Base-by-base conservation (phyloP, 2,329 filamentous ascomycete genomes). In the Paracoccidioides brasiliensis region DNA sequence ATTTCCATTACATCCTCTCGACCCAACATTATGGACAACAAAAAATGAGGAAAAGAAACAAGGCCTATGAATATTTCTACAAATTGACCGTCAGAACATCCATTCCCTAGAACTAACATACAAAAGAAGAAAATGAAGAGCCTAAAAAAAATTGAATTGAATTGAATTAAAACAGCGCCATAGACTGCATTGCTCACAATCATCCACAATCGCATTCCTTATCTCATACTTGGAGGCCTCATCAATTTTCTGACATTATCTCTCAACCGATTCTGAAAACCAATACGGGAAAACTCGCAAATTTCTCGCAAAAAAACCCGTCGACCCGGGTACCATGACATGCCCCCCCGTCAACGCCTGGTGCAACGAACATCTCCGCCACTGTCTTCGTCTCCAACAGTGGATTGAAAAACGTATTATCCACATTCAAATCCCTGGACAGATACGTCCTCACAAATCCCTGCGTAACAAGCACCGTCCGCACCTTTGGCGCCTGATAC, bases 391-490 rank as follows among this genome's bases (percentile, higher is more conserved):
- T 75, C 60, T 80, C 72, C 57, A 85, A 68, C 37, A 78, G 64
- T 1, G 78, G 79, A 56, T 77, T 64, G n/a, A 82, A 54, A 61
- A 79, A 82, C 1, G 70, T 71, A 57, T 73, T 67, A 49, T 73
- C 73, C 15, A 77, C 76, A 5, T 74, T 69, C 62, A 82, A 80
- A 0, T 79, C 80, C 33, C 73, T 68, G 62, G 85, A 84, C 8
- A 86, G 72, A n/a, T 75, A 67, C 1, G 77, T 87, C 64, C 76
- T 79, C 62, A 76, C 83, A 67, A 81, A 85, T 48, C 76, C 80
- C 62, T 81, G 84, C 59, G 80, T 81, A 51, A 87, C 77, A 6
- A 83, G 63, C n/a, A 88, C 77, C 4, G 84, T 86, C 52, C 84
- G 76, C 33, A 88, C 80, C 56, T 76, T 77, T 1, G 78, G 78